These are phyloP conservation scores for Teunomyces kruisii DNA, from an alignment of 805 yeast genomes.

Conservation along the genomic window DNA sequence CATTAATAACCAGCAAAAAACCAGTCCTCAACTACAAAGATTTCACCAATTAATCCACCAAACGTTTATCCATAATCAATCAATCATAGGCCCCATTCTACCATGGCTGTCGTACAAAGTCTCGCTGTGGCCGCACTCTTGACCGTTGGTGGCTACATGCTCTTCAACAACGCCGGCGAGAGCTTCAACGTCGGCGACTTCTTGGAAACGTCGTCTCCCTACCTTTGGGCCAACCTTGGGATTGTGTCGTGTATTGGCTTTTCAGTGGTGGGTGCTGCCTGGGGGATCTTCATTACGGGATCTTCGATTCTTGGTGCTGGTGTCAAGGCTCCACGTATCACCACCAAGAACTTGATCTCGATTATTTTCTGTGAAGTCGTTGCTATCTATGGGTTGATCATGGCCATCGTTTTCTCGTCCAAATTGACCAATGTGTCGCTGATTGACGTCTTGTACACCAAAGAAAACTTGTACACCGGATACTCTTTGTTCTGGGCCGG, in stretches of 20 bases:
- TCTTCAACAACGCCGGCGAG: conserved; percentile 92
- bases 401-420: conserved; percentile 95
- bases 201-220: conserved; percentile 83
- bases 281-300: conserved; percentile 98
- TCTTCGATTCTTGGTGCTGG: conserved; percentile 96
- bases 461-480: conserved; percentile 90
- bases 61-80: background rate
- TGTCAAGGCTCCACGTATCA: conserved; percentile 94
- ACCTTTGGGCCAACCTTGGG: conserved; percentile 95
- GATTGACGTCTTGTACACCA: conserved; percentile 62
- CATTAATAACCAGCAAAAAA: background rate
- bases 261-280: conserved; percentile 96
- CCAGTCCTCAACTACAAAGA: background rate
- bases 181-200: conserved; percentile 89
- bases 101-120: conserved; percentile 14
- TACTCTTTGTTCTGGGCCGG: conserved; percentile 98
- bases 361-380: conserved; percentile 99
- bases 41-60: background rate
- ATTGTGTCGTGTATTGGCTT: conserved; percentile 89
- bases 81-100: conserved; percentile 5
- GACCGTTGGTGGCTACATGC: conserved; percentile 54
- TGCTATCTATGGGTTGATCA: conserved; percentile 95
- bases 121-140: conserved; percentile 33
- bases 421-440: conserved; percentile 68
- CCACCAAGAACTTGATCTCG: conserved; percentile 93